Evolutionary conservation across 108 stramenopile species (phyloP), one percentile per base, ranked within the genome.

Genomic region (Pseudonitzschia pungens): DNA sequence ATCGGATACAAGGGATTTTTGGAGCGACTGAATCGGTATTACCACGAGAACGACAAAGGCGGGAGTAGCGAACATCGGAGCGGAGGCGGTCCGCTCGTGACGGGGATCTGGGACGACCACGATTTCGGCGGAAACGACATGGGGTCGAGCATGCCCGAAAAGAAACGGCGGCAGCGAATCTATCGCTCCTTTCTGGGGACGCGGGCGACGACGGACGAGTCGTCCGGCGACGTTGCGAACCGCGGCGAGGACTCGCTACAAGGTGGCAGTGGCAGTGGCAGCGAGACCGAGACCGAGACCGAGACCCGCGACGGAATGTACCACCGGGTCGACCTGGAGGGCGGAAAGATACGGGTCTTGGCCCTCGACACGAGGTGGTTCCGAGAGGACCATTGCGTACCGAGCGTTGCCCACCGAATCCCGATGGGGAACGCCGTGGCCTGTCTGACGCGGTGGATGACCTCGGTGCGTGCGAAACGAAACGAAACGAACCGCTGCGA

Each of bases 41-140:
- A 57, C 8, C 8, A 50, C 3, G n/a, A 20, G 14, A 18, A 5
- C 26, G 2, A 2, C 4, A 24, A 55, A 3, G n/a, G 16, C 22
- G 26, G 26, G 3, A 24, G 10, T 22, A n/a, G n/a, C n/a, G n/a
- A n/a, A n/a, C n/a, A n/a, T n/a, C n/a, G n/a, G n/a, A n/a, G n/a
- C n/a, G n/a, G n/a, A n/a, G n/a, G n/a, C n/a, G 16, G 26, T 22
- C 26, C 26, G 10, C n/a, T 67, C 28, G 45, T 67, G 1, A n/a
- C 44, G 69, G 93, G 92, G 11, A 85, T 78, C 0, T 94, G 85
- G 87, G 96, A 97, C 71, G 96, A 97, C 84, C 96, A 97, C 73
- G 96, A 97, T 59, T 97, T 91, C 69, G 96, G 96, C 29, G 92
- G 79, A 3, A 97, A 97, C 77, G 94, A 97, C 80, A 80, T 79